Evolutionary conservation across 441 rosid genomes (phyloP), one percentile per base, ranked within the genome.

Genomic region (Bocquillonia castaneifolia): DNA sequence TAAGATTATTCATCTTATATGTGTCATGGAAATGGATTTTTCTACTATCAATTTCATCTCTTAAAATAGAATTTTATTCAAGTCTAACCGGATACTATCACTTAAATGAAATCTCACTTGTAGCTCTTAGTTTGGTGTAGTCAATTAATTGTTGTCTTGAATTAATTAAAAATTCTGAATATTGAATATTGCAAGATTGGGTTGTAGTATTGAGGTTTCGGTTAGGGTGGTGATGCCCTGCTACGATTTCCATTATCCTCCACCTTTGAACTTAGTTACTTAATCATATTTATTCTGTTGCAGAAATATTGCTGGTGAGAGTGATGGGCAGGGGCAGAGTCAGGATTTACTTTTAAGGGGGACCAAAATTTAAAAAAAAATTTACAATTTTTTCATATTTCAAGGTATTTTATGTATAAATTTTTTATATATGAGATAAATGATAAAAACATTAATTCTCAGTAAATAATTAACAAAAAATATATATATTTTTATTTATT

Each of bases 221-320:
- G 68, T 74, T 63, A 23, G 88, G 80, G 85, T 77, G 76, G 78
- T 66, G 82, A 78, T 73, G 67, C 60, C 80, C 64, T 79, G 66
- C 71, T 73, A 56, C 74, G 79, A 73, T 86, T 81, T 80, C 65
- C 64, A 32, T 78, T 76, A 76, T 72, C 82, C 72, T 77, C 79
- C 76, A 55, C 77, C 76, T 73, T 66, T 68, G 68, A 73, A 74
- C 69, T 72, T 62, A 76, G 83, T 69, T 81, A 75, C 80, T 79
- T 84, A 81, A 76, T 85, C 23, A 44, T 77, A 82, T 82, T 78
- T 84, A 77, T 80, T 85, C 84, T 85, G 82, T 76, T 88, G 88
- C 89, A 88, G 93, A 88, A 83, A 77, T 81, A n/a, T n/a, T n/a
- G 85, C 84, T 67, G 82, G 79, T 77, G 85, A 82, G 79, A 77